These are phyloP conservation scores for Epichloe brachyelytri DNA, from an alignment of 2,329 filamentous ascomycete genomes.

Conservation along the genomic window DNA sequence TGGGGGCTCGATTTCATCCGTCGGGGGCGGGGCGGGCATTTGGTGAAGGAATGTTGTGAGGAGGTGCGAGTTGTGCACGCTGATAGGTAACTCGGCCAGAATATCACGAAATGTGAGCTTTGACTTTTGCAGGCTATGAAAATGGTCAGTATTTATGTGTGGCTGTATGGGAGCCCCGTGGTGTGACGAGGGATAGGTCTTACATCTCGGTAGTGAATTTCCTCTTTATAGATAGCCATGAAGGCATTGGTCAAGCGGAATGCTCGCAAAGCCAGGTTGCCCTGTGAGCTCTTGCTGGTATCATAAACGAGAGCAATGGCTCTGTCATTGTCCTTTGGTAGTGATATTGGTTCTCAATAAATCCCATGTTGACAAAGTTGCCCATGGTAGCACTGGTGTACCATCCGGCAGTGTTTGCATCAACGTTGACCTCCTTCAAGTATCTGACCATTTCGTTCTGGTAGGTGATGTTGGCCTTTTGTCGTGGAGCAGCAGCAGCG, in stretches of 20 bases:
- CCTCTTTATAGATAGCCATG: conserved; percentile 85
- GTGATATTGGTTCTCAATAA: conserved; percentile 95
- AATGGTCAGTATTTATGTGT: neutral
- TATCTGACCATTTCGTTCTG: conserved; percentile 96
- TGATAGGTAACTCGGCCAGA: conserved; percentile 76
- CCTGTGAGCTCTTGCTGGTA: conserved; percentile 87
- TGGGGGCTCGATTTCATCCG: conserved; percentile 61
- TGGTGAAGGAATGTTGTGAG: conserved; percentile 93
- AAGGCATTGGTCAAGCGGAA: conserved; percentile 83
- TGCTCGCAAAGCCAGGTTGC: conserved; percentile 75
- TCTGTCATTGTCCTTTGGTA: conserved; percentile 89
- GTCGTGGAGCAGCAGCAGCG: conserved; percentile 78
- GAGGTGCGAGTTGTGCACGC: conserved; percentile 93
- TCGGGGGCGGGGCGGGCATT: conserved; percentile 52
- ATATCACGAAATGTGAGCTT: conserved; percentile 91
- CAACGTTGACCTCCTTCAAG: conserved; percentile 92
- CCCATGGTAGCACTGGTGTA: conserved; percentile 98
- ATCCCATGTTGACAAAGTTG: conserved; percentile 89
- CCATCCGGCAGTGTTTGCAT: conserved; percentile 96
- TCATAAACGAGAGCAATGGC: conserved; percentile 89
- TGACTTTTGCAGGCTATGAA: conserved; percentile 73
- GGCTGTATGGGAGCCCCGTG: neutral
- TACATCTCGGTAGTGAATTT: conserved; percentile 97
- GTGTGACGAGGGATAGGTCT: conserved; percentile 16
- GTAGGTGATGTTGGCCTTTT: conserved; percentile 80